phyloP scores from a whole-genome alignment of 306 rosid genomes.

The Rosa chinensis region DNA sequence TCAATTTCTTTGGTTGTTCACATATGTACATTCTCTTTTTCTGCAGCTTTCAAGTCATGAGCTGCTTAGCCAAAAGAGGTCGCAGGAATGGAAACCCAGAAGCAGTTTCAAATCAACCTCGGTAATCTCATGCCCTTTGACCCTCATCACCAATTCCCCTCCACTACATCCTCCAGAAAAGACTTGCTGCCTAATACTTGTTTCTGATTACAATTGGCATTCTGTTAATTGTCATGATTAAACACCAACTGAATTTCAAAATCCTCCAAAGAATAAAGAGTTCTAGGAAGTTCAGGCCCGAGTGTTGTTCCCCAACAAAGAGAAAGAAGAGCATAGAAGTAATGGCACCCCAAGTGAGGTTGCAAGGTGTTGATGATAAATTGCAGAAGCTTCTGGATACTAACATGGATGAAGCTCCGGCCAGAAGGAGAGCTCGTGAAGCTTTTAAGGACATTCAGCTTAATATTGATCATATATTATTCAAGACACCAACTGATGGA shows the following conservation, averaged over 20 bases:
- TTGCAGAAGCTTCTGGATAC: constrained; percentile 62
- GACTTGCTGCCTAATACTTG: background rate
- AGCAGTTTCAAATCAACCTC: constrained; percentile 50
- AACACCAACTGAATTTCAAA: background rate
- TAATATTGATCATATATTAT: constrained; percentile 74
- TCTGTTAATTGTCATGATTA: background rate
- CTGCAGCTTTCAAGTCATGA: constrained; percentile 6
- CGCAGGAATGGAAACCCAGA: constrained; percentile 26
- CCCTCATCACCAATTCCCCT: constrained; percentile 48
- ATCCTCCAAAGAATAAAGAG: constrained; percentile 5
- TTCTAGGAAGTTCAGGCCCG: constrained; percentile 24
- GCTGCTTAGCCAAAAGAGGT: background rate
- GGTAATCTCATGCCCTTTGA: constrained; percentile 65
- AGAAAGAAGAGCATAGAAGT: constrained; percentile 27
- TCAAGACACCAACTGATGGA: constrained; percentile 77
- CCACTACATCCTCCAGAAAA: constrained; percentile 42
- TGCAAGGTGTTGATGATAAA: constrained; percentile 53
- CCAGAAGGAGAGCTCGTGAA: constrained; percentile 82
- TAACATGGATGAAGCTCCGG: constrained; percentile 62
- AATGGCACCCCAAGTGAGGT: constrained; percentile 40
- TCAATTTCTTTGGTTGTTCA: background rate
- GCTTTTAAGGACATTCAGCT: constrained; percentile 80
- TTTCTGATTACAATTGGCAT: background rate
- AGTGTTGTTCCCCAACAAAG: constrained; percentile 29
- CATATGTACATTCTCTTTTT: background rate